Evolutionary conservation across 805 yeast genomes (phyloP).

Genomic region (Candida pseudoglaebosa): DNA sequence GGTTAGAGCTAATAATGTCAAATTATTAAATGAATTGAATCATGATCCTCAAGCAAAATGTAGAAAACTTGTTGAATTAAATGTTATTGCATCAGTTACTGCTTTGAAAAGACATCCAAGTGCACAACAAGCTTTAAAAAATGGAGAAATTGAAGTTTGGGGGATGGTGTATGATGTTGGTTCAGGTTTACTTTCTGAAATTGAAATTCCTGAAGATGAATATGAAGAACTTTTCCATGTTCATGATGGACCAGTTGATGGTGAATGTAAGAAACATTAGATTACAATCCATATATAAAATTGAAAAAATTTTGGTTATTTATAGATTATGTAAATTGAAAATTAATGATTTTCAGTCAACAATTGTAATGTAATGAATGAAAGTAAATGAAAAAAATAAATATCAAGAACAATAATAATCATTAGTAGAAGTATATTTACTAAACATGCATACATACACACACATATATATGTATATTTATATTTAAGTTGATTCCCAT

Average conservation of each 20-base stretch:
- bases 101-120: slow-evolving; percentile 62
- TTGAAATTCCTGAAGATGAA: slow-evolving; percentile 40
- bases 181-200: slow-evolving; percentile 55
- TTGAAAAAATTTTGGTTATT: neutral
- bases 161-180: slow-evolving; percentile 83
- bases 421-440: too few relatives aligned
- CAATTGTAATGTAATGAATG: too few relatives aligned
- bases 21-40: slow-evolving; percentile 44
- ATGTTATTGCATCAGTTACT: slow-evolving; percentile 68
- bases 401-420: too few relatives aligned
- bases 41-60: slow-evolving; percentile 51
- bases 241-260: slow-evolving; percentile 23
- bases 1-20: slow-evolving; percentile 57
- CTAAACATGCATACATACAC: too few relatives aligned
- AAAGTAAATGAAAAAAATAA: too few relatives aligned
- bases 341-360: too few relatives aligned
- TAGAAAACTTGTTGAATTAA: slow-evolving; percentile 66
- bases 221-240: slow-evolving; percentile 41
- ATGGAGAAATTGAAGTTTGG: slow-evolving; percentile 67
- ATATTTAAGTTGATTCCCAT: slow-evolving; percentile 50
- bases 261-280: slow-evolving; percentile 5
- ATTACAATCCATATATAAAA: too few relatives aligned
- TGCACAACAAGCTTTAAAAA: slow-evolving; percentile 60
- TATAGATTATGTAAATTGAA: neutral
- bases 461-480: too few relatives aligned